Percentiles rank a stretch among this genome's conserved stretches.
Conservation (phyloP, 1,284 basidiomycete genomes). For the Naganishia liquefaciens region DNA sequence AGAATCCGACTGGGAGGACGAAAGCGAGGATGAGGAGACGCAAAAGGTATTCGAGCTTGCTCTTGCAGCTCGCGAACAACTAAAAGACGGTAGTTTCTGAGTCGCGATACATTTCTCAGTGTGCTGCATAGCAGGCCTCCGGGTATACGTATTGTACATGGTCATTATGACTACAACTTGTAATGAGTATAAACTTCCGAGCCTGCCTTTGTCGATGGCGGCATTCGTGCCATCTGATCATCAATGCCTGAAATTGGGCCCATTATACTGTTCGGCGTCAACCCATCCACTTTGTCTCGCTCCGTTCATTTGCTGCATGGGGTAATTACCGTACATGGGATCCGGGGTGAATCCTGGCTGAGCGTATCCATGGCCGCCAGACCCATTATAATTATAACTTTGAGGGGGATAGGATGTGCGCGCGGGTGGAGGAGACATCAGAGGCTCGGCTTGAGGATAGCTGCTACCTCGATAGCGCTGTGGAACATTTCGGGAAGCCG, state of each 20-base stretch:
- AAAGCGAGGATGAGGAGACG: constrained; percentile 30
- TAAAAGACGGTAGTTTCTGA: constrained; percentile 24
- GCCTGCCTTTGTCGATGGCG: not conserved
- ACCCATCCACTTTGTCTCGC: constrained; percentile 38
- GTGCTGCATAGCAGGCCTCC: not conserved
- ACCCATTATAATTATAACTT: constrained; percentile 14
- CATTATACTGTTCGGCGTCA: constrained; percentile 47
- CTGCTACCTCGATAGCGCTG: constrained; percentile 11
- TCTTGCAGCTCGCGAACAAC: constrained; percentile 26
- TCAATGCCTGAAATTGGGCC: constrained; percentile 39
- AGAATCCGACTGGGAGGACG: constrained; percentile 5
- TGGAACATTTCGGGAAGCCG: not conserved
- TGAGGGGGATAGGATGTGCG: constrained; percentile 15
- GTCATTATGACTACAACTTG: constrained; percentile 1
- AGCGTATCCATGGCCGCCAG: constrained; percentile 20
- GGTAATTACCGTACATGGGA: not conserved
- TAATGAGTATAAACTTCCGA: not conserved
- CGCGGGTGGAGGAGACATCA: not conserved
- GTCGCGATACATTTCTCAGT: not conserved
- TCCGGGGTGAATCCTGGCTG: constrained; percentile 11
- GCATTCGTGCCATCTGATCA: not conserved
- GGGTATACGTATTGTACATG: not conserved
- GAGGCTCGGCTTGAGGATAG: constrained; percentile 10
- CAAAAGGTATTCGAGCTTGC: constrained; percentile 27
- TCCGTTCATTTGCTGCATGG: constrained; percentile 18